Percentiles rank a stretch among this genome's conserved stretches.
Evolutionary conservation across 371 early-diverging fungal species (phyloP).

Genomic region (Mucor circinelloides): DNA sequence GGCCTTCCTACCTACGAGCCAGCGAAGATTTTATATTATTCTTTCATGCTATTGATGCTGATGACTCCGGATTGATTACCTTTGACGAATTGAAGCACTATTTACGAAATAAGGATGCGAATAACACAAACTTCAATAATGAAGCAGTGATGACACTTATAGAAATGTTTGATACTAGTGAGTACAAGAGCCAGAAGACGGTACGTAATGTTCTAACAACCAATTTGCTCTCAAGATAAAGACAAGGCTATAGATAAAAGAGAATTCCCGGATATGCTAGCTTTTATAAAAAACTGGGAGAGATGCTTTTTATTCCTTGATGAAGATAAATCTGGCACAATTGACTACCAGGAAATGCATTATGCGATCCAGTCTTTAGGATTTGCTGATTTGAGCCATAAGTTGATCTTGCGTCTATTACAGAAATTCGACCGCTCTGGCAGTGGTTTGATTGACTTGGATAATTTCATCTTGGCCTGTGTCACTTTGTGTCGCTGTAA

Average conservation of each 20-base stretch:
- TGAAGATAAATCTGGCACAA: constrained; percentile 8
- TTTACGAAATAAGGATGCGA: constrained; percentile 8
- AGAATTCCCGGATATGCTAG: constrained; percentile 15
- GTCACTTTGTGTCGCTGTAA: constrained; percentile 13
- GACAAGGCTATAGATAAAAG: constrained; percentile 7
- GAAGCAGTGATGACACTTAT: constrained; percentile 8
- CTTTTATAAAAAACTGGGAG: constrained; percentile 14
- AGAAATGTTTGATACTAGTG: constrained; percentile 15
- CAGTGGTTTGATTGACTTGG: constrained; percentile 7
- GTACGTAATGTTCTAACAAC: not conserved
- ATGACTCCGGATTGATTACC: constrained; percentile 4
- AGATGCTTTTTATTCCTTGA: constrained; percentile 9
- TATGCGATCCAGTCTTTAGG: constrained; percentile 6
- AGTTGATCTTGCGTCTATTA: not conserved
- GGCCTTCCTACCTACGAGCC: constrained; percentile 2
- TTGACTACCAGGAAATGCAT: constrained; percentile 17
- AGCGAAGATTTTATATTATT: constrained; percentile 5
- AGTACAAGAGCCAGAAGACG: not conserved
- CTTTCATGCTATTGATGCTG: constrained; percentile 5
- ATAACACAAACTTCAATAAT: constrained; percentile 2
- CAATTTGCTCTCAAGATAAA: constrained; percentile 1
- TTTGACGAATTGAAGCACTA: constrained; percentile 9
- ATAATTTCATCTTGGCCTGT: constrained; percentile 19
- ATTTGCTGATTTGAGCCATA: not conserved
- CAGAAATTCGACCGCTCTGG: constrained; percentile 9